Evolutionary conservation across 2,329 filamentous ascomycete species (phyloP).

Genomic region (Stenocarpella maydis): DNA sequence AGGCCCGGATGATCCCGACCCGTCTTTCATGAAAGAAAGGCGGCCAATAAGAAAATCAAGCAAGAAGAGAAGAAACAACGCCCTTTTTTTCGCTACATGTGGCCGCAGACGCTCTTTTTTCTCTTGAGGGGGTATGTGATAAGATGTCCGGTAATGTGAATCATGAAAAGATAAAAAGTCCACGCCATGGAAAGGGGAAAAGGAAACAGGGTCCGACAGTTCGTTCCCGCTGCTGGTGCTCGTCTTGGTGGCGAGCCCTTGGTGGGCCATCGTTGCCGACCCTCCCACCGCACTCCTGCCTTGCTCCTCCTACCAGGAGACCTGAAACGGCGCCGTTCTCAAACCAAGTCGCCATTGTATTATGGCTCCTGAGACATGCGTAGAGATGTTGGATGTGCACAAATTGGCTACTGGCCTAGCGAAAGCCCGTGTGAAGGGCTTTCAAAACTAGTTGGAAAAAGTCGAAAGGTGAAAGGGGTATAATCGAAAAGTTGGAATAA

Average conservation of each 20-base stretch:
- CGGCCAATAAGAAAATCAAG: not conserved
- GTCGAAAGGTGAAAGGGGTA: slow-evolving; percentile 15
- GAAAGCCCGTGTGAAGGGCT: not conserved
- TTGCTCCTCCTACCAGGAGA: not conserved
- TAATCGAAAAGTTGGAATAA: slow-evolving; percentile 1
- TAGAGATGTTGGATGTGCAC: slow-evolving; percentile 14
- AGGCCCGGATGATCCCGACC: slow-evolving; percentile 18
- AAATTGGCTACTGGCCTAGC: not conserved
- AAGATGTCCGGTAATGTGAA: slow-evolving; percentile 7
- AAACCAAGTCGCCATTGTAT: slow-evolving; percentile 8
- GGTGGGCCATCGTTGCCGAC: not conserved
- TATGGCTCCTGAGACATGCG: slow-evolving; percentile 22
- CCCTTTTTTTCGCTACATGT: slow-evolving; percentile 23
- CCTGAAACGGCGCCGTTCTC: not conserved
- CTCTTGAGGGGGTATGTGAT: not conserved
- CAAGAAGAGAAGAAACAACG: not conserved
- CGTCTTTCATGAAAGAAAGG: slow-evolving; percentile 19
- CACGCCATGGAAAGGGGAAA: not conserved
- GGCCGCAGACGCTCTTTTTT: slow-evolving; percentile 15
- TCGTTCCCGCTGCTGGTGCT: not conserved
- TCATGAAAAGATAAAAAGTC: not conserved
- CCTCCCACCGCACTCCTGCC: not conserved
- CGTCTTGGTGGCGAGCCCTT: not conserved
- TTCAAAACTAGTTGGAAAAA: not conserved
- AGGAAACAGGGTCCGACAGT: not conserved